A percentile compares a stretch with the other conserved stretches of the same genome.
Evolutionary conservation across 2,329 filamentous ascomycete genomes (phyloP).

Genomic region (Paraconiothyrium sp.): DNA sequence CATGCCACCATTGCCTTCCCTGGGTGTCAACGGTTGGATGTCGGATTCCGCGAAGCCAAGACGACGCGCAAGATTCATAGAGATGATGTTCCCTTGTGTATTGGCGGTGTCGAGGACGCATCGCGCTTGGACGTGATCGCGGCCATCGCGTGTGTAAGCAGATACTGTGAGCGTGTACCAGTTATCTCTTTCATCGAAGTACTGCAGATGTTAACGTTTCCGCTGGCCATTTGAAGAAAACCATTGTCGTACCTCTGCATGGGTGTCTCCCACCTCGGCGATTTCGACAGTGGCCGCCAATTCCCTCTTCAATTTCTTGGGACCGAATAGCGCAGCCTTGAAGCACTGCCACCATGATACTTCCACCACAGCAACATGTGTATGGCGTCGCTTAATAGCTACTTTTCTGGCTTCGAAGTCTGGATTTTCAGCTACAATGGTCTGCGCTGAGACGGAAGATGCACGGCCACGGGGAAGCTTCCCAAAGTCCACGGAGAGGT

Average conservation of each 20-base stretch:
- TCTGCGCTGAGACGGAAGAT: slow-evolving; percentile 6
- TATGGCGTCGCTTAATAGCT: slow-evolving; percentile 5
- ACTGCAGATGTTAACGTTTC: slow-evolving; percentile 1
- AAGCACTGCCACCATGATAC: slow-evolving; percentile 14
- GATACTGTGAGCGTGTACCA: slow-evolving; percentile 14
- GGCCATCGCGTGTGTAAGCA: slow-evolving; percentile 1
- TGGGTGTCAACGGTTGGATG: neutral
- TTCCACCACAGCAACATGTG: slow-evolving; percentile 10
- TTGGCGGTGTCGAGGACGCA: slow-evolving; percentile 18
- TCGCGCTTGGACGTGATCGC: neutral
- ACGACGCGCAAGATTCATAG: neutral
- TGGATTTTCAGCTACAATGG: neutral
- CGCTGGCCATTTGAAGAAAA: neutral
- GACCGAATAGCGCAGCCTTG: slow-evolving; percentile 12
- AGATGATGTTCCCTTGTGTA: slow-evolving; percentile 18
- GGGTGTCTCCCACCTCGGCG: neutral
- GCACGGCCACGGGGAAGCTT: neutral
- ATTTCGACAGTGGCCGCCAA: slow-evolving; percentile 5
- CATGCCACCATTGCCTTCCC: slow-evolving; percentile 10
- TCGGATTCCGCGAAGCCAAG: slow-evolving; percentile 12
- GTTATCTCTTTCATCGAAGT: slow-evolving; percentile 3
- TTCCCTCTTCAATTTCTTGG: slow-evolving; percentile 1
- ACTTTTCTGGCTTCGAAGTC: neutral
- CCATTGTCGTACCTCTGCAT: neutral
- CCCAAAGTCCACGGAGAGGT: neutral